A percentile compares a stretch with the other conserved stretches of the same genome.
These are phyloP conservation scores for Trichoderma oligosporum DNA, from an alignment of 2,329 filamentous ascomycete species.

Conservation along the genomic window DNA sequence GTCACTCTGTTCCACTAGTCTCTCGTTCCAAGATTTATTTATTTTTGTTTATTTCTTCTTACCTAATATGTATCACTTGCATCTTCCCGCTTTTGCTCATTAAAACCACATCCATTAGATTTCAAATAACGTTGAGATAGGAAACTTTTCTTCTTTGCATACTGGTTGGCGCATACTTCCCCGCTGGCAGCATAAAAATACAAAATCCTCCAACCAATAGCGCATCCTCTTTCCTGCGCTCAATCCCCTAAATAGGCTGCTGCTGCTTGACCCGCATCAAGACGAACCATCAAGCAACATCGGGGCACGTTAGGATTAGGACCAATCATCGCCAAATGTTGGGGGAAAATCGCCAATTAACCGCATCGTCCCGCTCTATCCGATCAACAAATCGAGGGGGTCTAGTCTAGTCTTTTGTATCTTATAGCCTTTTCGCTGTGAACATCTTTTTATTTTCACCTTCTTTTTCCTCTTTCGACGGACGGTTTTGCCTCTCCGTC, in stretches of 20 bases:
- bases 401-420: not conserved
- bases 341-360: not conserved
- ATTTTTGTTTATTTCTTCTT: no score
- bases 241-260: constrained; percentile 12
- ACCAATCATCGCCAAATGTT: constrained; percentile 14
- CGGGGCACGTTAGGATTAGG: not conserved
- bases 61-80: no score
- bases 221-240: not conserved
- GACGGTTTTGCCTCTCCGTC: not conserved
- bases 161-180: not conserved
- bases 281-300: constrained; percentile 11
- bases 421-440: not conserved
- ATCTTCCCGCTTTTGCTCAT: no score
- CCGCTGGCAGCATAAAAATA: not conserved
- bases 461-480: not conserved
- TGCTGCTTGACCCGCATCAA: constrained; percentile 13
- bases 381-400: constrained; percentile 14
- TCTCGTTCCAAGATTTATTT: no score
- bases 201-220: not conserved
- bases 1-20: no score
- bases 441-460: not conserved
- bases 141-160: constrained; percentile 5
- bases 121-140: not conserved
- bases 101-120: no score
- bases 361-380: constrained; percentile 15